Percentiles rank a stretch among this genome's conserved stretches.
phyloP scores from a whole-genome alignment of 2,329 filamentous ascomycete genomes.

The Clonostachys solani region DNA sequence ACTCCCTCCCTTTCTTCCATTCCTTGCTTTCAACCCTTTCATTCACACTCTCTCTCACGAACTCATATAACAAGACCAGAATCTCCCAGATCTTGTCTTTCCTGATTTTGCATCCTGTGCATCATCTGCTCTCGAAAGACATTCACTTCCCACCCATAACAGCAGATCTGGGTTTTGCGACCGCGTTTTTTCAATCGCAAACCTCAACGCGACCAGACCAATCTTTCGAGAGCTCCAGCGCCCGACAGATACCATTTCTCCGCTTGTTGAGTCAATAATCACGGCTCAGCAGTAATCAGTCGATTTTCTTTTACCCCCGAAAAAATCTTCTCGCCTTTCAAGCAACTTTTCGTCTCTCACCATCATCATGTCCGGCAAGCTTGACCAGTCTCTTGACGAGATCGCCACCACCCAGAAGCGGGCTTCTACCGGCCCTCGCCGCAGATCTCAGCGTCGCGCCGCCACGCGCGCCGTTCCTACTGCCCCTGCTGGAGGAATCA shows the following conservation, averaged over 20 bases:
- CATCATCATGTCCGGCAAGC: conserved; percentile 81
- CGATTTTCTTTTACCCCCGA: no score
- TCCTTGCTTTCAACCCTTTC: background rate
- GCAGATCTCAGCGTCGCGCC: conserved; percentile 28
- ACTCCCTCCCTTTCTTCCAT: conserved; percentile 3
- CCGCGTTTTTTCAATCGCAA: no score
- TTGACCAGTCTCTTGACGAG: conserved; percentile 95
- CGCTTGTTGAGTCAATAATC: no score
- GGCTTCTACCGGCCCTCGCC: conserved; percentile 46
- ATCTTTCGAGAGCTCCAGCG: no score
- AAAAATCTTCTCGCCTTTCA: no score
- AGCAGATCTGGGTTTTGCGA: no score
- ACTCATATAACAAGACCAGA: conserved; percentile 3
- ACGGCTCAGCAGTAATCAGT: no score
- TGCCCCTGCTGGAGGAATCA: conserved; percentile 79
- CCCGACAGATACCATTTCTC: no score
- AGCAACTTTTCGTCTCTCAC: background rate
- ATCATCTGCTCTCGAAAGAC: no score
- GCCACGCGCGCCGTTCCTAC: conserved; percentile 47
- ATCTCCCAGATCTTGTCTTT: conserved; percentile 4
- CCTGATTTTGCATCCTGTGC: conserved; percentile 15
- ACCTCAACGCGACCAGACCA: no score
- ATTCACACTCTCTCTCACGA: conserved; percentile 2
- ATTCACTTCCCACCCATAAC: no score
- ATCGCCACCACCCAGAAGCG: conserved; percentile 78